Percentiles rank a stretch among this genome's conserved stretches.
Evolutionary conservation across 208 protist species (phyloP).

Genomic region (Naegleria fowleri): DNA sequence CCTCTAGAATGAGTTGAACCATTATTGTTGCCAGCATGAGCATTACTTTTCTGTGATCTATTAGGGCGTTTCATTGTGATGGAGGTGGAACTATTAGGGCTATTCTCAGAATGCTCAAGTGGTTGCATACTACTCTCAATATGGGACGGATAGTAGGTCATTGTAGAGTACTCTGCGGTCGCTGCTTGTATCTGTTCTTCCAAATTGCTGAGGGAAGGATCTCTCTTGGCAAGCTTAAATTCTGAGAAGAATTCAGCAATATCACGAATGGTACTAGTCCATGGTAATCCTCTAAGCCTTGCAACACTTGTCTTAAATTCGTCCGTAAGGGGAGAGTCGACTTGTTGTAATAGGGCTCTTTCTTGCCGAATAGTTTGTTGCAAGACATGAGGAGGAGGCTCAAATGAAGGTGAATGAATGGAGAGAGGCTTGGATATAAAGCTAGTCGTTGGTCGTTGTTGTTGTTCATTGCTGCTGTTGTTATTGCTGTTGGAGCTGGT

Average conservation of each 20-base stretch:
- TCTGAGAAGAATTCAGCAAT: constrained; percentile 20
- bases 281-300: constrained; percentile 20
- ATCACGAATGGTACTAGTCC: neutral
- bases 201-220: neutral
- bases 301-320: constrained; percentile 2
- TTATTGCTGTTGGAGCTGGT: too few species aligned
- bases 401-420: neutral
- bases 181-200: neutral
- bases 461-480: too few species aligned
- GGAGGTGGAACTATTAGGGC: too few species aligned
- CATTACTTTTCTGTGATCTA: neutral
- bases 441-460: too few species aligned
- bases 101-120: too few species aligned
- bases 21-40: neutral
- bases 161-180: neutral
- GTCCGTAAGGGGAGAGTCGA: neutral
- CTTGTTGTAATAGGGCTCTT: neutral
- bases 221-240: neutral
- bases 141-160: too few species aligned
- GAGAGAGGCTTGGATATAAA: neutral
- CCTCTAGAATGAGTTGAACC: neutral
- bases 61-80: neutral
- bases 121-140: too few species aligned
- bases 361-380: neutral
- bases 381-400: neutral